phyloP scores from a whole-genome alignment of 345 rosid genomes.

The Eucalyptus fibrosa region DNA sequence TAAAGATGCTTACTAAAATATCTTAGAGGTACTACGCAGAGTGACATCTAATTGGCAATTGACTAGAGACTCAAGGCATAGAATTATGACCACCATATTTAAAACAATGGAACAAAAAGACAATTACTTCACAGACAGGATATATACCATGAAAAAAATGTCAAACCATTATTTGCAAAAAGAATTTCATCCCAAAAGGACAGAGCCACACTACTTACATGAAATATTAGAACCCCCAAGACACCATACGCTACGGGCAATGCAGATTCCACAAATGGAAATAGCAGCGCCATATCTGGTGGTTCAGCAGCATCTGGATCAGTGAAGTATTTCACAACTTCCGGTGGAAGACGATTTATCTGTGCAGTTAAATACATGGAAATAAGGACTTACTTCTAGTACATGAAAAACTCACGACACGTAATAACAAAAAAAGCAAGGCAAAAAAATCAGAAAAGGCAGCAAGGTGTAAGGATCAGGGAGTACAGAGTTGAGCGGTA shows the following conservation, averaged over 20 bases:
- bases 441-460: neutral
- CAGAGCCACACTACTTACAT: slow-evolving; percentile 33
- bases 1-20: neutral
- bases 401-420: neutral
- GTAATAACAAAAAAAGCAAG: neutral
- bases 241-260: slow-evolving; percentile 93
- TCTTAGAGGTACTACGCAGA: neutral
- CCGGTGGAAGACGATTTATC: slow-evolving; percentile 93
- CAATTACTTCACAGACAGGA: neutral
- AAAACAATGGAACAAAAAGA: neutral
- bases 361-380: slow-evolving; percentile 15
- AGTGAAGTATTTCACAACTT: slow-evolving; percentile 83
- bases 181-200: neutral
- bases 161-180: neutral
- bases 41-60: neutral
- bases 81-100: neutral
- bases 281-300: slow-evolving; percentile 77
- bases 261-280: slow-evolving; percentile 88
- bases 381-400: neutral
- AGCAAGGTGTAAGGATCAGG: neutral
- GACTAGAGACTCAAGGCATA: neutral
- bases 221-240: slow-evolving; percentile 78
- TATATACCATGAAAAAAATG: neutral
- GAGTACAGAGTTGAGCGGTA: neutral
- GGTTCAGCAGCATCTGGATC: slow-evolving; percentile 85